These are phyloP conservation scores for Halteria grandinella DNA, from an alignment of 73 alveolate genomes.

Conservation along the genomic window DNA sequence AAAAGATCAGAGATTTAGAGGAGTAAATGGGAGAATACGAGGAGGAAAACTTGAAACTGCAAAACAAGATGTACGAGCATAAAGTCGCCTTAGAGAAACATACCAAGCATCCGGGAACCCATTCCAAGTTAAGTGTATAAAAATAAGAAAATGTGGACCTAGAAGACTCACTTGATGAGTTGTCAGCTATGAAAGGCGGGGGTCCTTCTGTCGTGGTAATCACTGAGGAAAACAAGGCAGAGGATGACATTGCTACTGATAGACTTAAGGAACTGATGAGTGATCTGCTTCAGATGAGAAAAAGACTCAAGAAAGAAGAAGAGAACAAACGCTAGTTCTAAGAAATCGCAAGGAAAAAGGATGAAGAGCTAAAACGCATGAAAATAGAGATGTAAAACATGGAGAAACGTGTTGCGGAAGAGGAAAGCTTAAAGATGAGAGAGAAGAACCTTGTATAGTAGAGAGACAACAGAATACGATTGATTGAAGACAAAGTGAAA, in stretches of 20 bases:
- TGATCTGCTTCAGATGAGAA: slow-evolving; percentile 25
- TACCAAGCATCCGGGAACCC: too few species aligned
- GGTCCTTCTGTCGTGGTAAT: neutral
- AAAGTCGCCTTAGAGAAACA: too few species aligned
- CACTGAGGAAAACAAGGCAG: neutral
- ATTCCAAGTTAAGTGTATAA: too few species aligned
- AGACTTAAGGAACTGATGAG: slow-evolving; percentile 18
- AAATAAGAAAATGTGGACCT: slow-evolving; percentile 41
- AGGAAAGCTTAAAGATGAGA: slow-evolving; percentile 40
- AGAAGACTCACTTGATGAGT: slow-evolving; percentile 2
- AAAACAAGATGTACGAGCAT: too few species aligned
- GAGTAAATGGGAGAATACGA: slow-evolving; percentile 44
- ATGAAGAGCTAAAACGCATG: slow-evolving; percentile 21
- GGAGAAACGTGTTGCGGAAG: slow-evolving; percentile 27
- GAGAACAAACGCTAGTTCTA: slow-evolving; percentile 13
- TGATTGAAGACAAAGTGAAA: slow-evolving; percentile 46
- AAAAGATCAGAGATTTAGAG: slow-evolving; percentile 28
- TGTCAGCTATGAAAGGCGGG: neutral
- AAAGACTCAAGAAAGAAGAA: slow-evolving; percentile 48
- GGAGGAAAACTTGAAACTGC: too few species aligned
- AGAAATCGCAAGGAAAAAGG: slow-evolving; percentile 50
- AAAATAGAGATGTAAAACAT: neutral
- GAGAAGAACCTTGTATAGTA: slow-evolving; percentile 37
- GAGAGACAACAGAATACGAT: slow-evolving; percentile 35
- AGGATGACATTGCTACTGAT: slow-evolving; percentile 4